Evolutionary conservation across 345 rosid genomes (phyloP), one percentile per base, ranked within the genome.

Genomic region (Salix arbutifolia): DNA sequence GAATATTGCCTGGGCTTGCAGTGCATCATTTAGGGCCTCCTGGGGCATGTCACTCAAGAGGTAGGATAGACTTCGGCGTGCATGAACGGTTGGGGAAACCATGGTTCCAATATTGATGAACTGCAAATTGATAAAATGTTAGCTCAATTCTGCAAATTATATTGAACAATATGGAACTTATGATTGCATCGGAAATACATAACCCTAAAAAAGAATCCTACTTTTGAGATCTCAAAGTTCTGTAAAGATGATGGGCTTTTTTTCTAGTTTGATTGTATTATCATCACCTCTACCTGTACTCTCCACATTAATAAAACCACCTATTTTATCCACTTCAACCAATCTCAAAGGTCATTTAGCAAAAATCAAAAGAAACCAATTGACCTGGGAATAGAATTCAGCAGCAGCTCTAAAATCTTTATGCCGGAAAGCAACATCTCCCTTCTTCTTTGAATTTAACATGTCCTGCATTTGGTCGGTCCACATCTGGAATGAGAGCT

Each of bases 401-500:
- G 86, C 83, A 25, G 91, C 90, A 76, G 87, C 85, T 53, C 83
- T 85, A 64, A 90, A 89, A 75, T 92, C 92, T 88, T 87, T 92
- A 76, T 83, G 90, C 68, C 85, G 89, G 80, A 92, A 94, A 77
- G 94, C 97, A 73, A 46, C 71, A 77, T 94, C 97, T 12, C 94
- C 98, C 80, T 92, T 94, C 77, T 89, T 92, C 92, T 89, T 92
- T n/a, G 89, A 92, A 79, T 85, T 82, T 75, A 91, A 82, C 7
- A 94, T 93, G 73, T 92, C 98, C 79, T 92, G 94, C 96, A 91
- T 91, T 70, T 92, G 91, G 81, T 86, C 85, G 71, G 97, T 92
- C 96, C 93, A 92, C 92, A 89, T 87, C 78, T 91, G 87, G 84
- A 92, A 92, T 23, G 97, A 94, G 33, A 94, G 89, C 97, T 94